Base-by-base conservation (phyloP, 148 eudicot genomes). In the Spergularia marina region DNA sequence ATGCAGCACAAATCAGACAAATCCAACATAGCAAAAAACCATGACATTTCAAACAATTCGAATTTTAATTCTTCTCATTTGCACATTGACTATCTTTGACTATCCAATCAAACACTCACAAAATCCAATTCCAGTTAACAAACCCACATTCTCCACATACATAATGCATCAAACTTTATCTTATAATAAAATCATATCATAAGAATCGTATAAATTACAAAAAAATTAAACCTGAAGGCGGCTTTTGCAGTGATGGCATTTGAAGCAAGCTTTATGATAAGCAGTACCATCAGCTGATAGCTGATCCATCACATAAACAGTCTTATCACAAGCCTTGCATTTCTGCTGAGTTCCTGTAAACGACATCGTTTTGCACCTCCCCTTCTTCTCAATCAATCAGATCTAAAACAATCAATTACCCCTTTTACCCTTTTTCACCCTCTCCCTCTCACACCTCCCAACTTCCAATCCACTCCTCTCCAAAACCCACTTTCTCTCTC, bases 251-350 rank as follows among this genome's bases (percentile, higher is more conserved):
- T 93, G 96, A 74, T 80, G 77, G 77, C 98, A 93, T 87, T 85
- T 93, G 85, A 93, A 93, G 85, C 98, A 93, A 55, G 96, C 83
- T 70, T 91, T 93, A 44, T 93, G 98, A 82, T 80, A 93, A 80
- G 82, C 44, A 65, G 81, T 56, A 53, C 96, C 96, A 85, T 93
- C 98, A 44, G 95, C 98, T 64, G 96, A 87, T 56, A 90, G 77
- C 53, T 84, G 83, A 85, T 93, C 98, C 74, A 93, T 86, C 21
- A 89, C 76, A 76, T 93, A 93, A 59, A 93, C 98, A 5, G 98
- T 93, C 87, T 93, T 93, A 70, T 85, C 91, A 60, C 98, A 93
- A 49, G 86, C 98, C 89, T 89, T 93, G 88, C 98, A 93, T 81
- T 91, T 90, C 72, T 93, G 88, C 25, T 78, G 81, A 17, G 98